Conservation (phyloP, 2,329 filamentous ascomycete species). For the Colletotrichum tabaci region DNA sequence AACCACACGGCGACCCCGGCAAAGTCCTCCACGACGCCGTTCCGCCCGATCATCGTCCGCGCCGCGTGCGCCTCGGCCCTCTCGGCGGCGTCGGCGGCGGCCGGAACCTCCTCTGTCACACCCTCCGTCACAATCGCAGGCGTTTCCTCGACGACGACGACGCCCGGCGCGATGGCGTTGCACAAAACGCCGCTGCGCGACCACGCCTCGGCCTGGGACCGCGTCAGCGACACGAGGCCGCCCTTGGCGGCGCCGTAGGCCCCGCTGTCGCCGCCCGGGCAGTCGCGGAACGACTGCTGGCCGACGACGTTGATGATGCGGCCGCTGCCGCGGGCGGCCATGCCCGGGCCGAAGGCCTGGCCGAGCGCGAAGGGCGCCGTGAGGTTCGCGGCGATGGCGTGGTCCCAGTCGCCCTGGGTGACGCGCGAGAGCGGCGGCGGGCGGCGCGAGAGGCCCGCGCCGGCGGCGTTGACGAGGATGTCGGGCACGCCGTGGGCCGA, state of each 20-base stretch:
- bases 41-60: slow-evolving; percentile 51
- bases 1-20: slow-evolving; percentile 50
- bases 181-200: slow-evolving; percentile 52
- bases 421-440: slow-evolving; percentile 49
- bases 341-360: slow-evolving; percentile 51
- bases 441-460: slow-evolving; percentile 46
- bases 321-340: slow-evolving; percentile 51
- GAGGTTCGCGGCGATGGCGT: slow-evolving; percentile 52
- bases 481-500: slow-evolving; percentile 47
- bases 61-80: slow-evolving; percentile 46
- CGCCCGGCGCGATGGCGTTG: slow-evolving; percentile 52
- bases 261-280: slow-evolving; percentile 49
- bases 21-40: slow-evolving; percentile 52
- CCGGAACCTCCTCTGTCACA: slow-evolving; percentile 44
- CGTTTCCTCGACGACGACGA: slow-evolving; percentile 47
- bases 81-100: slow-evolving; percentile 42
- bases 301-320: slow-evolving; percentile 53
- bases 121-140: slow-evolving; percentile 4
- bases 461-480: slow-evolving; percentile 53
- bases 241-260: slow-evolving; percentile 53
- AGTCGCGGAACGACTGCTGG: slow-evolving; percentile 52
- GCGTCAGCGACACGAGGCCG: slow-evolving; percentile 50
- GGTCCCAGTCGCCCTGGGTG: slow-evolving; percentile 49
- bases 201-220: slow-evolving; percentile 54
- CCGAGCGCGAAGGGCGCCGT: slow-evolving; percentile 52